Base-by-base conservation (phyloP, 2,329 filamentous ascomycete genomes). In the Beauveria bassiana region DNA sequence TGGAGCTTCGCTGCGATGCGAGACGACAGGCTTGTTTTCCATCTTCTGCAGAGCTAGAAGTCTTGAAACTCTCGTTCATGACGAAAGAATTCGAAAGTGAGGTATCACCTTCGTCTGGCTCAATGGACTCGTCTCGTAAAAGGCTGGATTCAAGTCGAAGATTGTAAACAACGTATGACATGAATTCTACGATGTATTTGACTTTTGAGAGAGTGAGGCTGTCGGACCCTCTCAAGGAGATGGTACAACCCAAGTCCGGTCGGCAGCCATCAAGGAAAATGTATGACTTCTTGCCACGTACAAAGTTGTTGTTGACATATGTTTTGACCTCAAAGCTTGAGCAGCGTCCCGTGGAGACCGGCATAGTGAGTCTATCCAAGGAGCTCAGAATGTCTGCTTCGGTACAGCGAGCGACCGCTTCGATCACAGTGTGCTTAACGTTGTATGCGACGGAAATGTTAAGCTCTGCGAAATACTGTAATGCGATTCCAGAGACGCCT, bases 81-180 rank as follows among this genome's bases (percentile, higher is more conserved):
- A 74, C 61, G 72, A 77, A 60, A 69, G 80, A 68, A 55, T 70
- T 78, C 71, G 74, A 70, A 64, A 75, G 65, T 1, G 73, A 76
- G 40, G 64, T 66, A 3, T 84, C 81, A 9, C 81, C 77, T 31
- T 82, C 82, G 1, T 84, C 81, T 1, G 92, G 92, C 64, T 93
- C 85, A 18, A 96, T 89, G 67, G 91, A 96, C 68, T 96, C 93
- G 72, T 99, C 95, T 58, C 91, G 85, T 83, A 99, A 90, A 51
- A 99, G 79, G 67, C 90, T 96, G 1, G 95, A 96, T 75, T 99
- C 95, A 16, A 99, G 81, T 71, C 96, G 96, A 59, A 99, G 80
- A 68, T 97, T 99, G 75, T 99, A 99, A 14, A 98, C 93, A 22
- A 99, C 96, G 68, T 98, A 99, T 43, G 96, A 89, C 93, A 99